Base-by-base conservation (phyloP, 1,139 yeast genomes). In the Geotrichum carabidarum region DNA sequence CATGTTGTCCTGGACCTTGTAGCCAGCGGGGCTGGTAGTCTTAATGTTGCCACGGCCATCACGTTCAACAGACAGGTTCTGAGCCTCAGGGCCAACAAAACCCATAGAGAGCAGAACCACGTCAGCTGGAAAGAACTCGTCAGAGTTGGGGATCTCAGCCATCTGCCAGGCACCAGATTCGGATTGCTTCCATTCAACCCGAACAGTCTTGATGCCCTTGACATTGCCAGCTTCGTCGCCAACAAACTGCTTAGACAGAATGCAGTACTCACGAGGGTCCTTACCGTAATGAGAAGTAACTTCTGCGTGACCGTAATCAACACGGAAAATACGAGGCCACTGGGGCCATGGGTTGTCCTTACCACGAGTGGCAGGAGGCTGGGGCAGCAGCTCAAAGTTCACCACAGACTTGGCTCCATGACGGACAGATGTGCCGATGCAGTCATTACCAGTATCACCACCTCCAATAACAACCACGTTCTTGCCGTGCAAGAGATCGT, bases 281-380 rank as follows among this genome's bases (percentile, higher is more conserved):
- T 85, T 86, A 62, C 98, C 98, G 70, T 90, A 91, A 71, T 90
- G 97, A 54, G 88, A 85, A 58, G 88, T 79, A 53, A 91, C 98
- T 74, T 93, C 99, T 61, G 93, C 80, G 74, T 93, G 99, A 64
- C 99, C 99, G 68, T 93, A 93, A 75, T 93, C 99, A 58, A 93
- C 95, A 69, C 98, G 83, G 85, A 93, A 91, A 67, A 93, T 81
- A 71, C 96, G 82, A 63, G 99, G 98, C 98, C 98, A 93, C 75
- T 93, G 98, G 56, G 99, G 99, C 99, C 99, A 93, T 73, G 99
- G 98, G 73, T 93, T 93, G 74, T 93, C 97, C 74, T 83, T 86
- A 55, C 91, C 87, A 72, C 97, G 83, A 57, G 81, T 78, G 41
- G 79, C 78, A 47, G 97, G 89, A 60, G 99, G 98, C 66, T 84